Base-by-base conservation (phyloP, 768 basidiomycete species). In the Pleurotus ostreatus region DNA sequence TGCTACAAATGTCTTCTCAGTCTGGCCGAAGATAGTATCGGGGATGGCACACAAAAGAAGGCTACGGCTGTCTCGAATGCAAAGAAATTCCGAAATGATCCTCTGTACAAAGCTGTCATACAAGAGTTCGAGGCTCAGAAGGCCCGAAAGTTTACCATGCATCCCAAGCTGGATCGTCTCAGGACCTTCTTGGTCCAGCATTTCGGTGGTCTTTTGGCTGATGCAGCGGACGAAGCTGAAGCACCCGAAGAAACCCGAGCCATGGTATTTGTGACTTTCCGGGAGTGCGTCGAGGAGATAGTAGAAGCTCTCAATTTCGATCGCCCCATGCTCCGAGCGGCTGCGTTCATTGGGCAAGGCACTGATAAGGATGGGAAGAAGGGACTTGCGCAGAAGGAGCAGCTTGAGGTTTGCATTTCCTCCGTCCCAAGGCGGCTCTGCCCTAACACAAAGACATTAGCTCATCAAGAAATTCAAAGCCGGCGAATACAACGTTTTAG, bases 251-350 rank as follows among this genome's bases (percentile, higher is more conserved):
- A 81, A 46, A 92, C 92, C 1, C 80, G 86, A 59, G 91, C 88
- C 16, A 99, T 98, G 89, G 91, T 99, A 15, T 99, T 98, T 66
- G 88, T 89, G 52, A 87, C 89, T n/a, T 95, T 83, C 68, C 78
- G 97, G 56, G 85, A 90, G 53, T 91, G 87, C 37, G 93, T 98
- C 9, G 91, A 95, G 57, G 94, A 98, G 70, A 85, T 98, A 41
- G 90, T 95, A 18, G 82, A 85, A 41, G 78, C 84, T 45, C 73
- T 99, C 55, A 89, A 92, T 63, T 72, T 77, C 43, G 86, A 95
- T 55, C 71, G 78, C 7, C 94, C 92, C 0, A 70, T 97, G 43
- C 80, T 99, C 59, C 84, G 86, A 25, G 89, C 91, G 9, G 85
- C 83, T 20, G 84, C 82, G 49, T 98, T 99, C 69, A 87, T 98